A percentile compares a stretch with the other conserved stretches of the same genome.
Conservation (phyloP, 371 early-diverging fungal species). For the Syncephalastrum contaminatum region DNA sequence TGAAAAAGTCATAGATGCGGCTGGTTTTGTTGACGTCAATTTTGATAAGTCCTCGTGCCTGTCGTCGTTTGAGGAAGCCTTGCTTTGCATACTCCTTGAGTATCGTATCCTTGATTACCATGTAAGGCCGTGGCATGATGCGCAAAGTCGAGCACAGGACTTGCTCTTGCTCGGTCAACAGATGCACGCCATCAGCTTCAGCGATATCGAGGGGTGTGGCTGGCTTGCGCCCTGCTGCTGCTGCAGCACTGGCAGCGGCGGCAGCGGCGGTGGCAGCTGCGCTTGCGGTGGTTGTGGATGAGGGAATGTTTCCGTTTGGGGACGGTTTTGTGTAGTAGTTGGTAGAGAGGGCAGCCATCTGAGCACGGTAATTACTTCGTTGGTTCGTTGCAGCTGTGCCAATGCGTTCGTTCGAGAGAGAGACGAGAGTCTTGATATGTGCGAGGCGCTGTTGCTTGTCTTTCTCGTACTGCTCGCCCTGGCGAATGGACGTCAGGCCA, state of each 20-base stretch:
- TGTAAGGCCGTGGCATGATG: slow-evolving; percentile 83
- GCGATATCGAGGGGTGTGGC: slow-evolving; percentile 77
- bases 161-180: slow-evolving; percentile 79
- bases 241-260: slow-evolving; percentile 27
- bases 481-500: slow-evolving; percentile 77
- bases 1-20: slow-evolving; percentile 87
- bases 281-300: slow-evolving; percentile 2
- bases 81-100: slow-evolving; percentile 77
- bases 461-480: slow-evolving; percentile 72
- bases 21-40: slow-evolving; percentile 88
- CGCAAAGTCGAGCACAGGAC: slow-evolving; percentile 80
- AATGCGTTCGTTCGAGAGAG: slow-evolving; percentile 39
- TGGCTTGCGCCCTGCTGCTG: slow-evolving; percentile 49
- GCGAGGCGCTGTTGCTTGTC: slow-evolving; percentile 51
- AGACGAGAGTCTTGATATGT: slow-evolving; percentile 40
- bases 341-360: slow-evolving; percentile 19
- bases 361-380: slow-evolving; percentile 22
- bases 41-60: slow-evolving; percentile 79
- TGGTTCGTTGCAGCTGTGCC: slow-evolving; percentile 17
- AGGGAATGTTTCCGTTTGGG: slow-evolving; percentile 1
- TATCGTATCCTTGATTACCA: slow-evolving; percentile 88
- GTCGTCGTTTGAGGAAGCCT: slow-evolving; percentile 72
- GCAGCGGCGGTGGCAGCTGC: slow-evolving; percentile 7
- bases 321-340: slow-evolving; percentile 8
- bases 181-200: slow-evolving; percentile 82